A percentile compares a stretch with the other conserved stretches of the same genome.
Evolutionary conservation across 2,329 filamentous ascomycete species (phyloP).

Genomic region (Macrophomina pseudophaseolina): DNA sequence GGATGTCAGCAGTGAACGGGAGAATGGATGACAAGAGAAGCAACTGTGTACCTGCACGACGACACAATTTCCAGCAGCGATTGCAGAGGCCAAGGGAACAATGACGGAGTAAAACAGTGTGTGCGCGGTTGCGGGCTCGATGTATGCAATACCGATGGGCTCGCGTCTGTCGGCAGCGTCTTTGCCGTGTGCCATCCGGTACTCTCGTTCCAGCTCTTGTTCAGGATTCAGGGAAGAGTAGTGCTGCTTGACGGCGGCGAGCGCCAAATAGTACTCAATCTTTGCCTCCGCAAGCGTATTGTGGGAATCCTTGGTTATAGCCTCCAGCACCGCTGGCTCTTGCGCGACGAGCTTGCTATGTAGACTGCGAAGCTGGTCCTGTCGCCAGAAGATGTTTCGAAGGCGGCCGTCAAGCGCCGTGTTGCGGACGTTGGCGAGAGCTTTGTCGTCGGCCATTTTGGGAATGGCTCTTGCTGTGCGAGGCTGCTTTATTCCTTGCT

Average conservation of each 20-base stretch:
- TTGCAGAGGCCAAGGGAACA: constrained; percentile 51
- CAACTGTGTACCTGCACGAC: constrained; percentile 50
- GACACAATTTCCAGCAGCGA: constrained; percentile 59
- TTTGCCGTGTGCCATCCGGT: constrained; percentile 47
- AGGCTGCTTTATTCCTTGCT: not conserved
- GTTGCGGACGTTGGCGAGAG: constrained; percentile 43
- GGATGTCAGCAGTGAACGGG: not conserved
- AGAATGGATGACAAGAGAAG: not conserved
- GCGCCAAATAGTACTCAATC: constrained; percentile 49
- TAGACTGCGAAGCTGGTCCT: constrained; percentile 52
- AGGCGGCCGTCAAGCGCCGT: constrained; percentile 53
- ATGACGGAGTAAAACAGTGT: constrained; percentile 56
- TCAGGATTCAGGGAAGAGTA: constrained; percentile 48
- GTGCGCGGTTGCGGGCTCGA: constrained; percentile 52
- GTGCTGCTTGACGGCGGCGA: constrained; percentile 47
- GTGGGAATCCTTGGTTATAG: constrained; percentile 49
- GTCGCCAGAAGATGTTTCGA: constrained; percentile 53
- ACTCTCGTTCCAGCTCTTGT: constrained; percentile 48
- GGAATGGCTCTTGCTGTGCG: no score
- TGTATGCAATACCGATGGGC: constrained; percentile 52
- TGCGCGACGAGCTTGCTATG: constrained; percentile 47
- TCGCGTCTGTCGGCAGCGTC: constrained; percentile 43
- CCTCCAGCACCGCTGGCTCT: constrained; percentile 43
- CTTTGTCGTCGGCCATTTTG: constrained; percentile 30
- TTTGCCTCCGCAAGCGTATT: constrained; percentile 45